A percentile compares a stretch with the other conserved stretches of the same genome.
Conservation (phyloP, 352 stramenopile genomes). For the Pilasporangium apinafurcum region DNA sequence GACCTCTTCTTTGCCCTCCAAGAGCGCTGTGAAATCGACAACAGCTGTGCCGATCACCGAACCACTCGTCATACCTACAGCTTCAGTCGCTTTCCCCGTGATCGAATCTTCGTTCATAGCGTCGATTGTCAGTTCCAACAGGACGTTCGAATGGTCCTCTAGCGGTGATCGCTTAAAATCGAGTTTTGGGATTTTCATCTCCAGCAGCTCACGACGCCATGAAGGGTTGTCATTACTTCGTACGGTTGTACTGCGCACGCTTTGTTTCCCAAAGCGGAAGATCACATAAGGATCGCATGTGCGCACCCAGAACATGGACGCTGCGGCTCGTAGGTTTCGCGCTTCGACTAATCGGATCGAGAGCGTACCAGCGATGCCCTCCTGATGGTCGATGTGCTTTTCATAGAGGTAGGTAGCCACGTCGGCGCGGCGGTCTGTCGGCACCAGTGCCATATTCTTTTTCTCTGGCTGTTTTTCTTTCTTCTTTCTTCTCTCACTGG, state of each 20-base stretch:
- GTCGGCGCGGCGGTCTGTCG: conserved; percentile 23
- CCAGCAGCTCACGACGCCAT: conserved; percentile 64
- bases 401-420: conserved; percentile 65
- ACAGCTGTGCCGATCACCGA: conserved; percentile 68
- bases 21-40: conserved; percentile 60
- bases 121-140: conserved; percentile 68
- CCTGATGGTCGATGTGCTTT: conserved; percentile 74
- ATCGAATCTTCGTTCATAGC: conserved; percentile 82
- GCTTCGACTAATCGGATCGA: conserved; percentile 68
- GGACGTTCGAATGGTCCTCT: conserved; percentile 62
- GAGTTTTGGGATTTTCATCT: conserved; percentile 73
- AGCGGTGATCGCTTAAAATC: conserved; percentile 47
- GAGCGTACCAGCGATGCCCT: conserved; percentile 61
- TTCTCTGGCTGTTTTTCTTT: not conserved
- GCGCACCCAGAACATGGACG: conserved; percentile 80
- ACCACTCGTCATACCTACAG: conserved; percentile 68
- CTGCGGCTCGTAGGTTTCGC: conserved; percentile 54
- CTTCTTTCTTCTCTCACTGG: not conserved
- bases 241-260: conserved; percentile 61
- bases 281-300: conserved; percentile 84
- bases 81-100: conserved; percentile 68
- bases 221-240: conserved; percentile 63
- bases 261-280: conserved; percentile 72
- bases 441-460: conserved; percentile 21
- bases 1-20: conserved; percentile 76